Evolutionary conservation across 148 eudicot genomes (phyloP).

Genomic region (Amaranthus cruentus): DNA sequence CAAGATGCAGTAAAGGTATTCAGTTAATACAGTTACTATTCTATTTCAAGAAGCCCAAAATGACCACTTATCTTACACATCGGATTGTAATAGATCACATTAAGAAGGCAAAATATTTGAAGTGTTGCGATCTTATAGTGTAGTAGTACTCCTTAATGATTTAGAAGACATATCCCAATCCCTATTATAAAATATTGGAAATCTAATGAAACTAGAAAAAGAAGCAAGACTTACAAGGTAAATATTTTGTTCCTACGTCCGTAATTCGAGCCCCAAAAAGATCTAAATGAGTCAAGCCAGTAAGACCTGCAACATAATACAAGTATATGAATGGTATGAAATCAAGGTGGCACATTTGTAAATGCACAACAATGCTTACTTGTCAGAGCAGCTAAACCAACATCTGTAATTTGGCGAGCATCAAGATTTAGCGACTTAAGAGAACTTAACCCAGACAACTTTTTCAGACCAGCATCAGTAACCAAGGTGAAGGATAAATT

Average conservation of each 20-base stretch:
- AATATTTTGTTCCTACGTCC: constrained; percentile 60
- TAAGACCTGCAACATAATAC: constrained; percentile 53
- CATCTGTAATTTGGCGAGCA: constrained; percentile 84
- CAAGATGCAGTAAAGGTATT: too few relatives aligned
- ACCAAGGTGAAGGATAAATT: constrained; percentile 86
- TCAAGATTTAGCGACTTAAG: constrained; percentile 86
- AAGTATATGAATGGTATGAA: neutral
- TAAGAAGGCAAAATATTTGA: neutral
- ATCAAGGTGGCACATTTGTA: neutral
- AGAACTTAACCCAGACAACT: constrained; percentile 74
- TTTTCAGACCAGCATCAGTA: constrained; percentile 71
- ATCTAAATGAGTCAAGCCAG: constrained; percentile 91
- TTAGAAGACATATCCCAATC: neutral
- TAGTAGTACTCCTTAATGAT: neutral
- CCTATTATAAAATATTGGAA: neutral
- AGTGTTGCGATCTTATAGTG: neutral
- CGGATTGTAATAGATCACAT: neutral
- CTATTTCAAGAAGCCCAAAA: too few relatives aligned
- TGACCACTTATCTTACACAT: too few relatives aligned
- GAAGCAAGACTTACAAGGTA: constrained; percentile 45
- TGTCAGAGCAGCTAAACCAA: constrained; percentile 78
- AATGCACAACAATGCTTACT: constrained; percentile 40
- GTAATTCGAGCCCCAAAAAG: constrained; percentile 91
- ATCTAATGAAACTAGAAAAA: neutral
- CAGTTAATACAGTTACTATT: too few relatives aligned